phyloP scores from a whole-genome alignment of 192 early-diverging fungal species.

The Dimargaris xerosporica region DNA sequence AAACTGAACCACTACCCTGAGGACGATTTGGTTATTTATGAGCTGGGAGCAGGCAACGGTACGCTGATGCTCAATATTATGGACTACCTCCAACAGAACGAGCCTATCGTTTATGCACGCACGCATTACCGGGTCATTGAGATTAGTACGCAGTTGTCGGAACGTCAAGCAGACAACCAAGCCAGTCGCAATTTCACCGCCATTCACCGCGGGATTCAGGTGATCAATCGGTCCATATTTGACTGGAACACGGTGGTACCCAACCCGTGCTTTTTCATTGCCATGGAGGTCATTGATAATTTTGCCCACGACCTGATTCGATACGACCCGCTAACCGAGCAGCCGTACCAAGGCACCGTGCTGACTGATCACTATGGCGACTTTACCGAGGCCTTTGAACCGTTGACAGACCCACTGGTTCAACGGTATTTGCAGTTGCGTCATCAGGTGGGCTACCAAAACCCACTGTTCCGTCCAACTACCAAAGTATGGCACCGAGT shows the following conservation, averaged over 20 bases:
- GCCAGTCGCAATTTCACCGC: background rate
- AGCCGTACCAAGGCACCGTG: conserved; percentile 70
- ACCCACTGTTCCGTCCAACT: conserved; percentile 38
- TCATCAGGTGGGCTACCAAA: conserved; percentile 37
- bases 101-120: conserved; percentile 61
- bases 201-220: conserved; percentile 40
- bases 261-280: conserved; percentile 78
- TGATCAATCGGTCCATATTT: conserved; percentile 87
- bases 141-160: conserved; percentile 72
- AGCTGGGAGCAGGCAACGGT: conserved; percentile 94
- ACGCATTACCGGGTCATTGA: conserved; percentile 85
- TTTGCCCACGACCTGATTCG: conserved; percentile 92
- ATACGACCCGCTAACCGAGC: conserved; percentile 55
- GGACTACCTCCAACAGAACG: conserved; percentile 62
- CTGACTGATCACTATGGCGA: conserved; percentile 67
- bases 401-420: conserved; percentile 62
- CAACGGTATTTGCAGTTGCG: conserved; percentile 47
- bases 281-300: conserved; percentile 97
- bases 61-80: conserved; percentile 89
- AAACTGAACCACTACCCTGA: conserved; percentile 38
- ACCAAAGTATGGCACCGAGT: conserved; percentile 32
- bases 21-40: conserved; percentile 73
- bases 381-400: conserved; percentile 73
- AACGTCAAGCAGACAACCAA: conserved; percentile 17
- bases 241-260: conserved; percentile 62